phyloP scores from a whole-genome alignment of 169 alveolate species.

The Amoebophrya sp. region DNA sequence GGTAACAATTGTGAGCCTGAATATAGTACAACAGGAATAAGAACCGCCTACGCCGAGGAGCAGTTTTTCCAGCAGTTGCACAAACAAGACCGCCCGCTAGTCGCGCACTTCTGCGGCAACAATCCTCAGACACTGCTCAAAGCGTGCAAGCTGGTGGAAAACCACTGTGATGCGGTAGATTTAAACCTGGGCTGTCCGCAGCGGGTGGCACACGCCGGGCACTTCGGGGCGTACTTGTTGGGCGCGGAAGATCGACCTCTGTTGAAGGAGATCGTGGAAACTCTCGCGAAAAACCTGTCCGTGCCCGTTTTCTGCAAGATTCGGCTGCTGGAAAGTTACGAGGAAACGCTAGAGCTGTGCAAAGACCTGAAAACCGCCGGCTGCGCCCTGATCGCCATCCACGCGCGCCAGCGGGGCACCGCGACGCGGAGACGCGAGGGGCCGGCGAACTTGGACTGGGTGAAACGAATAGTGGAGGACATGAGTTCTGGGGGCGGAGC shows the following conservation, averaged over 20 bases:
- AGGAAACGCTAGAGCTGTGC: neutral
- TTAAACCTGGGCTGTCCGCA: neutral
- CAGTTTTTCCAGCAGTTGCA: neutral
- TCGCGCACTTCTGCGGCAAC: slow-evolving; percentile 46
- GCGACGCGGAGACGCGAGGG: neutral
- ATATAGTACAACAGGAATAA: no score
- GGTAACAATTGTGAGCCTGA: no score
- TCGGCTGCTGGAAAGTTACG: neutral
- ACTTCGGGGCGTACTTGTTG: neutral
- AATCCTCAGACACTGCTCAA: slow-evolving; percentile 26
- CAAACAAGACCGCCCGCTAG: slow-evolving; percentile 25
- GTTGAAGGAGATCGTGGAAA: neutral
- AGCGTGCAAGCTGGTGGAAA: neutral
- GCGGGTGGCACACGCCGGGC: neutral
- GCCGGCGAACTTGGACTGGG: neutral
- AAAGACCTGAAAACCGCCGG: neutral
- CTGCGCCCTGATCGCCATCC: neutral
- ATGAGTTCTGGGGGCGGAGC: no score
- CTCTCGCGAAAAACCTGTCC: neutral
- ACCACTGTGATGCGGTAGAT: neutral
- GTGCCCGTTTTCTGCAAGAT: neutral
- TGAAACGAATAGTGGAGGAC: neutral
- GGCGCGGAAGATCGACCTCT: neutral
- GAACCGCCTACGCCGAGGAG: neutral
- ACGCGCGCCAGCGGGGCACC: neutral